Conservation (phyloP, 306 rosid genomes). For the Biancaea sappan region DNA sequence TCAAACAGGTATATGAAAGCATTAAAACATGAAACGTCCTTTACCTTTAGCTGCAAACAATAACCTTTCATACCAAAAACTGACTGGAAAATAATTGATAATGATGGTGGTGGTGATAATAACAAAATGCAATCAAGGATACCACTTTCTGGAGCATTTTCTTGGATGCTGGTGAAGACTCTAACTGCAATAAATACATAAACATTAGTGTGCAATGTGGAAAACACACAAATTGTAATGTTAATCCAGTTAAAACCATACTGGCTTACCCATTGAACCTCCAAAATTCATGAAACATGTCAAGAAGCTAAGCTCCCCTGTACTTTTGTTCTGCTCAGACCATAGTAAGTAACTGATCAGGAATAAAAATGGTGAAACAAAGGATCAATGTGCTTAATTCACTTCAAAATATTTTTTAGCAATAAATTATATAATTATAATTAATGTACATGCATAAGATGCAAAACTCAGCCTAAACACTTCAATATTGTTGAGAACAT, state of each 20-base stretch:
- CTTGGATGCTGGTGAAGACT: constrained; percentile 92
- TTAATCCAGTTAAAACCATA: constrained; percentile 2
- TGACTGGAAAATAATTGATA: neutral
- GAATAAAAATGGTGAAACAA: neutral
- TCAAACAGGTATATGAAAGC: constrained; percentile 4
- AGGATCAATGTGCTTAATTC: neutral
- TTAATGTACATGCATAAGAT: constrained; percentile 4
- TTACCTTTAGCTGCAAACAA: neutral
- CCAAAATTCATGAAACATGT: constrained; percentile 83
- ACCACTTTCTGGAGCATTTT: constrained; percentile 84
- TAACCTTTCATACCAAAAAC: constrained; percentile 16
- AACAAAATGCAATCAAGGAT: constrained; percentile 46
- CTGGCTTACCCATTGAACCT: constrained; percentile 81
- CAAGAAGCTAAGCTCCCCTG: constrained; percentile 94
- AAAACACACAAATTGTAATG: constrained; percentile 25
- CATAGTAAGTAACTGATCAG: neutral
- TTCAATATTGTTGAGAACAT: constrained; percentile 22
- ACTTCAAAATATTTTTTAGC: neutral
- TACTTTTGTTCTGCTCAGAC: constrained; percentile 74
- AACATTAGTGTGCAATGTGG: neutral
- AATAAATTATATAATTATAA: neutral
- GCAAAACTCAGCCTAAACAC: constrained; percentile 28
- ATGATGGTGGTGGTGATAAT: neutral
- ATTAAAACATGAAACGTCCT: neutral
- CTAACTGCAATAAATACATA: constrained; percentile 60